Conservation (phyloP, 2,329 filamentous ascomycete genomes). For the Coniochaeta prunicola region DNA sequence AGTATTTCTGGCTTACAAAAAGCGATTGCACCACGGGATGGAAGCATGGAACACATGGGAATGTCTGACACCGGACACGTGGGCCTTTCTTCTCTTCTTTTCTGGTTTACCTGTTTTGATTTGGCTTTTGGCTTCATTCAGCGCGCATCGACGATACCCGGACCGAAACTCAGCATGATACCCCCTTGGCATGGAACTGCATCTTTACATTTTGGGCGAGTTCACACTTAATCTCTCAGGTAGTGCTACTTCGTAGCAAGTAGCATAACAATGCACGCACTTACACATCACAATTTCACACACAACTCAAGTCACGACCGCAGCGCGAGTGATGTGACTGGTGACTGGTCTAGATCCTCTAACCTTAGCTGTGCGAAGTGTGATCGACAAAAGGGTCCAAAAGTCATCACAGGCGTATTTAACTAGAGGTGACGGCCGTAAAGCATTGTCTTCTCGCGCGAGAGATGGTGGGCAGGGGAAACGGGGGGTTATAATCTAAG, state of each 20-base stretch:
- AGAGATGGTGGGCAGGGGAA: background rate
- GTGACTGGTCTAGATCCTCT: background rate
- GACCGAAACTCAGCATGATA: background rate
- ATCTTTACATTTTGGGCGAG: background rate
- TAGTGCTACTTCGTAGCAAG: background rate
- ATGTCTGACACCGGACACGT: background rate
- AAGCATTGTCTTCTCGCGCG: background rate
- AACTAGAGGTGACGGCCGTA: background rate
- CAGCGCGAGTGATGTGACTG: background rate
- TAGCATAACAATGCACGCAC: background rate
- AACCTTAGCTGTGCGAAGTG: background rate
- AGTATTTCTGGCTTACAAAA: background rate
- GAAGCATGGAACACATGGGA: background rate
- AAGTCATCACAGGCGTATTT: background rate
- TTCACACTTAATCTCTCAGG: background rate
- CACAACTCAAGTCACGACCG: background rate
- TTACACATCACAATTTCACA: background rate
- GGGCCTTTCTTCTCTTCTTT: background rate
- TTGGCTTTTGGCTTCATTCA: background rate
- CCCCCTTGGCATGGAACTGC: background rate
- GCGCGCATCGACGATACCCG: background rate
- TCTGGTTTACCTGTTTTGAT: background rate
- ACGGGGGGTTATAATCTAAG: background rate
- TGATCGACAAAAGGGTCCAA: background rate
- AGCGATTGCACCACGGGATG: background rate